phyloP scores from a whole-genome alignment of 352 stramenopile species.

The Pythium plurisporium region DNA sequence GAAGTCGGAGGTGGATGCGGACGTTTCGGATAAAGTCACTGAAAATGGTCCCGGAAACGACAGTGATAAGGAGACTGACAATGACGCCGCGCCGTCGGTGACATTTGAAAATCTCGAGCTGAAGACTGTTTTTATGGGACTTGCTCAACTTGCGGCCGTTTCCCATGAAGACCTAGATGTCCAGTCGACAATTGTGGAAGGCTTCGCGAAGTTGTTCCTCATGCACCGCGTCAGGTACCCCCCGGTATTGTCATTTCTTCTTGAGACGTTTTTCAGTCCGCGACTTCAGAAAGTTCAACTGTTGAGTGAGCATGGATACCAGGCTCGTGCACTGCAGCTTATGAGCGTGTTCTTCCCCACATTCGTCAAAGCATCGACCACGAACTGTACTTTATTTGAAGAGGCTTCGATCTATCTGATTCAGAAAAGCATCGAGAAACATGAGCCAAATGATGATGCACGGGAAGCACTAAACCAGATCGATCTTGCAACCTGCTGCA shows the following conservation, averaged over 20 bases:
- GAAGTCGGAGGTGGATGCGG: conserved; percentile 13
- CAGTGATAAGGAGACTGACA: conserved; percentile 4
- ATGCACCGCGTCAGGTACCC: conserved; percentile 65
- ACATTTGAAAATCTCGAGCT: conserved; percentile 42
- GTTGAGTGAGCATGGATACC: conserved; percentile 47
- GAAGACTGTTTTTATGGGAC: conserved; percentile 52
- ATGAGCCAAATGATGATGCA: conserved; percentile 34
- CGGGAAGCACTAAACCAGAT: conserved; percentile 26
- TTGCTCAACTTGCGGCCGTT: conserved; percentile 39
- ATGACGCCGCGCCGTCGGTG: neutral
- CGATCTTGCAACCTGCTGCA: conserved; percentile 45
- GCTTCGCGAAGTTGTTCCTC: conserved; percentile 73
- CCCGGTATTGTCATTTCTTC: conserved; percentile 49
- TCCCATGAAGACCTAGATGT: conserved; percentile 59
- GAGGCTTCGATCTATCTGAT: conserved; percentile 59
- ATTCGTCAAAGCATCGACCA: conserved; percentile 43
- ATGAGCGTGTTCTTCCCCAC: conserved; percentile 75
- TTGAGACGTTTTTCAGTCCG: conserved; percentile 75
- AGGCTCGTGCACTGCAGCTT: conserved; percentile 61
- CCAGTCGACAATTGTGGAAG: conserved; percentile 71
- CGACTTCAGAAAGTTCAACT: conserved; percentile 52
- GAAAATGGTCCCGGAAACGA: conserved; percentile 23
- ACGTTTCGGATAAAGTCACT: conserved; percentile 12
- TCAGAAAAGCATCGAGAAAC: conserved; percentile 54
- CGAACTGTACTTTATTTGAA: conserved; percentile 60